Conservation (phyloP, 495 filamentous ascomycete genomes). For the Lepraria neglecta region DNA sequence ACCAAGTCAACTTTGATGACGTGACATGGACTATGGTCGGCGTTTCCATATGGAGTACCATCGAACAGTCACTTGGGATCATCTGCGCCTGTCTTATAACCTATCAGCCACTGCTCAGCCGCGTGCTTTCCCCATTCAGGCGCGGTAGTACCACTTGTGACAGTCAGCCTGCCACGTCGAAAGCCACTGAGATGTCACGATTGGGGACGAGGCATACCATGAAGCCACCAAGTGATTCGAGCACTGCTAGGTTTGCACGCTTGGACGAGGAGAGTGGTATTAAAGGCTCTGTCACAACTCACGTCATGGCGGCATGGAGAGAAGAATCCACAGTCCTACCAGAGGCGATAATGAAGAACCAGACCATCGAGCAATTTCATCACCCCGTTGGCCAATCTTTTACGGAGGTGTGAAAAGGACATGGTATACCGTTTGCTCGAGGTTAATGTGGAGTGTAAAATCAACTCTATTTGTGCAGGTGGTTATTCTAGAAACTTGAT, state of each 20-base stretch:
- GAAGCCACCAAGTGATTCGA: not conserved
- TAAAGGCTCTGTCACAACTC: not conserved
- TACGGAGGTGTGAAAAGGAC: too few relatives aligned
- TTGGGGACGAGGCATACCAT: not conserved
- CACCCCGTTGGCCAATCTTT: not conserved
- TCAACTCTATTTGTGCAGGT: too few relatives aligned
- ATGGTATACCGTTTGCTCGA: too few relatives aligned
- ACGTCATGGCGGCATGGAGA: not conserved
- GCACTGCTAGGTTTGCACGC: constrained; percentile 2
- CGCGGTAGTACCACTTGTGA: not conserved
- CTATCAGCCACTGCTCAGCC: constrained; percentile 46
- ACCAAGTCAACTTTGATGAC: constrained; percentile 45
- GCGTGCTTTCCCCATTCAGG: constrained; percentile 1
- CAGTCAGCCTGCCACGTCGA: not conserved
- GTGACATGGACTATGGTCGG: constrained; percentile 46
- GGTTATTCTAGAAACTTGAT: too few relatives aligned
- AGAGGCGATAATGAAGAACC: not conserved
- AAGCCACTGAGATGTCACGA: not conserved
- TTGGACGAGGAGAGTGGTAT: not conserved
- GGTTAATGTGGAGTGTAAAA: too few relatives aligned
- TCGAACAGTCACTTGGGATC: constrained; percentile 52
- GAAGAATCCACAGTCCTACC: not conserved
- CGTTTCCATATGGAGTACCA: constrained; percentile 51
- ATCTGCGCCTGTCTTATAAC: constrained; percentile 54
- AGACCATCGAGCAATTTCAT: not conserved